Evolutionary conservation across 768 basidiomycete species (phyloP), one percentile per base, ranked within the genome.

Genomic region (Guyanaporus albipodus): DNA sequence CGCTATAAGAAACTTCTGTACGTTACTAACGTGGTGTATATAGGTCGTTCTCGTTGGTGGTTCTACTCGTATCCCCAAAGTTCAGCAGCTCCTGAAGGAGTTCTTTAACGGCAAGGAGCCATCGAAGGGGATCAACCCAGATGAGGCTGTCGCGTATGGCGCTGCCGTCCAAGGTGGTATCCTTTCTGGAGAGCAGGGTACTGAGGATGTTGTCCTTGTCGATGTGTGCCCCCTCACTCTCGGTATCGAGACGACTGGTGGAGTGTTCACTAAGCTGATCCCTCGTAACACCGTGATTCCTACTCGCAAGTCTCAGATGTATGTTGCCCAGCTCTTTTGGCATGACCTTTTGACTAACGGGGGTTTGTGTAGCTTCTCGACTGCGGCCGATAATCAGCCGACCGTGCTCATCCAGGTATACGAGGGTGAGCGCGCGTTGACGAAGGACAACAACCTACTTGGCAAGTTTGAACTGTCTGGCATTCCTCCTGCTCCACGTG

Each of bases 51-150:
- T 95, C 43, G 92, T 95, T 50, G 92, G 92, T 69, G 92, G 92
- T 70, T 98, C 95, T 23, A 99, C 95, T 58, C 94, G 95, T 84
- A 99, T 99, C 61, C 95, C 95, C 70, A 96, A 96, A 77, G 92
- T 99, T 55, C 94, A 97, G 64, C 91, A 96, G 62, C 90, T 98
- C 67, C 83, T 99, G 66, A 93, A 92, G 71, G 94, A 98, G 67
- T 97, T 82, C 78, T 99, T 98, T 70, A 85, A 80, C 56, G 87
- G 91, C 66, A 96, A 90, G 76, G 95, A 32, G 7, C 31, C 31
- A 8, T 15, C 12, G 15, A 14, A 32, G 31, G 15, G 31, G 7
- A 32, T 32, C n/a, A 32, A 32, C 31, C 31, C 31, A 4, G 31
- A 32, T n/a, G 31, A 32, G 31, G 31, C 31, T 4, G 95, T 99